Base-by-base conservation (phyloP, 371 early-diverging fungal species). In the Mycotypha africana region DNA sequence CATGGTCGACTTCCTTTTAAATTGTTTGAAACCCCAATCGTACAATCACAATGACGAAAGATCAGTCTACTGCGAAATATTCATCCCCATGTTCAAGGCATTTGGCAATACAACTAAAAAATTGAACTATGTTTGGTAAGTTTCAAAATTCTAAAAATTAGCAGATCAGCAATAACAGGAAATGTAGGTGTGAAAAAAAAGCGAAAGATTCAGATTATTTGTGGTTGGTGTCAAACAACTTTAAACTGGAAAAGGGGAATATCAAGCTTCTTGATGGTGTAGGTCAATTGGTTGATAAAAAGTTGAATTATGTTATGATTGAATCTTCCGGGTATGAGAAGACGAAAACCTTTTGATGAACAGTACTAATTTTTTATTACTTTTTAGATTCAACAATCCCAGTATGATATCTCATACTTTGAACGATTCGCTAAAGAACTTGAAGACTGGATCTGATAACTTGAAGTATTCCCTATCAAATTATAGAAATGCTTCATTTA, bases 121-220 rank as follows among this genome's bases (percentile, higher is more conserved):
- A 22, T 16, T 54, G n/a, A 32, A 28, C 3, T 54, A 43, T 16
- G 21, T 24, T 23, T 55, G 55, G 49, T 55, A 49, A 48, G 23
- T 45, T 28, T 46, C 32, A 46, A 38, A 19, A 26, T 14, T 34
- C 34, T 40, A 32, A n/a, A n/a, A n/a, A n/a, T n/a, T 40, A 9
- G 22, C 15, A 42, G 4, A 15, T 36, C 34, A 9, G 25, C 3
- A 47, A n/a, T n/a, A n/a, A n/a, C 28, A 2, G 23, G 21, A 45
- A 42, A 12, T 15, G 23, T 53, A 53, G 53, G 47, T 53, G 53
- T 12, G 47, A 53, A 20, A 53, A 53, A 36, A 53, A 53, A 28
- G 47, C 43, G 5, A 53, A 53, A 30, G 47, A 42, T 42, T 28
- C 42, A 6, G 53, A 53, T 37, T 53, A 47, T 42, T 11, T 46